Evolutionary conservation across 495 filamentous ascomycete genomes (phyloP), one percentile per base, ranked within the genome.

Genomic region (Clavariopsis aquatica): DNA sequence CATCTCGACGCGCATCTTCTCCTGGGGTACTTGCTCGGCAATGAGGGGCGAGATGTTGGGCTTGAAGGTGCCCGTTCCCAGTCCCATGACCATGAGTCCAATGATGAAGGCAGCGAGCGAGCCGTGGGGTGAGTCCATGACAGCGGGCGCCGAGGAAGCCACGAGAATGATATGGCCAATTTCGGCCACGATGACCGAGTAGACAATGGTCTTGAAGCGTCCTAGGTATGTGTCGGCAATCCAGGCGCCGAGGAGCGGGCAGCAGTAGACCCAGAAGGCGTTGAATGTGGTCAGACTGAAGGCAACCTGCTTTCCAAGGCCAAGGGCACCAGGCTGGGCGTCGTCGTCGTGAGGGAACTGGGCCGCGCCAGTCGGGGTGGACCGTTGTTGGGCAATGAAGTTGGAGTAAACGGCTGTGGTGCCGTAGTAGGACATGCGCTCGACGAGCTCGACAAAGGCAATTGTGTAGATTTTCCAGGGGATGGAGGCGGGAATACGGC

Each of bases 391-490:
- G 38, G 81, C 77, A 67, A 91, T 86, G 79, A 87, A 92, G 69
- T 89, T 88, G 74, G 80, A 78, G 72, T 83, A 70, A 27, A 77
- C 78, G 9, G 12, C 59, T 38, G 52, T 88, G 5, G 87, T 89
- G 58, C 89, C 89, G 71, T 90, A 91, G 79, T 89, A 91, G 8
- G 86, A 87, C 76, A 90, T 88, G 47, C 89, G 86, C 78, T 92
- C 89, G 75, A 84, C 87, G 52, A 90, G 75, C 74, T 92, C 89
- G 51, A 90, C 82, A 65, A 91, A 86, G 20, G 85, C 87, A 55
- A 93, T 81, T 20, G 85, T 87, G 69, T 84, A 92, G 15, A 81
- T 79, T 17, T 77, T 82, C 78, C 78, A 85, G 22, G 86, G 87
- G 26, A 93, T 80, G 24, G 76, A 77, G 41, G 81, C 88, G 9